Evolutionary conservation across 495 filamentous ascomycete species (phyloP), one percentile per base, ranked within the genome.

Genomic region (Penicillium roqueforti): DNA sequence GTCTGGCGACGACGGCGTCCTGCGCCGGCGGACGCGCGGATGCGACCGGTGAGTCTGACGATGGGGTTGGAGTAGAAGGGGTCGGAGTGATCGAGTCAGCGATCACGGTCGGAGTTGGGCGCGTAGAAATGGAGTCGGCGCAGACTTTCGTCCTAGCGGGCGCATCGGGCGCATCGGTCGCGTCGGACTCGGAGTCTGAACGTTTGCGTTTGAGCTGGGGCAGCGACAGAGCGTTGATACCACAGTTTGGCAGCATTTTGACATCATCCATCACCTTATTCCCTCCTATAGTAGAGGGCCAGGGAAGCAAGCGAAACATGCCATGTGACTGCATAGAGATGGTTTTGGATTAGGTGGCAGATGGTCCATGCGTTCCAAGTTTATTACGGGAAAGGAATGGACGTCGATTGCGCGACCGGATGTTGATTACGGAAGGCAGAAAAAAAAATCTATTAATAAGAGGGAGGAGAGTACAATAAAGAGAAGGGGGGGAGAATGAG

Each of bases 291-390:
- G 77, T 68, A 59, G 78, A 74, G 60, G 75, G 73, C 80, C 80
- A 83, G 58, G 80, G 73, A 31, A 79, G 66, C 55, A 79, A 67
- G 47, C 76, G 72, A 69, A 80, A 82, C 81, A 84, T 83, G 78
- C 78, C 77, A 80, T 78, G 73, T 68, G 74, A 78, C 51, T 58
- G 34, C 36, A 60, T 45, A 48, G 51, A 54, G 47, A 22, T 32
- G 53, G 56, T 53, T 38, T 45, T 32, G 53, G 57, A 53, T 38
- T 45, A 65, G 41, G 54, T 41, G 50, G 54, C 63, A 54, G 50
- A 46, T 59, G 62, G 68, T 59, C 52, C 59, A 68, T 68, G 63
- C 65, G 65, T 59, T 31, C 28, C 28, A 31, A 31, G 28, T 60
- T 55, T 43, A 47, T 37, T 55, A 44, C 29, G 54, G 20, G 34